Evolutionary conservation across 768 basidiomycete species (phyloP).

Genomic region (Dentipellis fragilis): DNA sequence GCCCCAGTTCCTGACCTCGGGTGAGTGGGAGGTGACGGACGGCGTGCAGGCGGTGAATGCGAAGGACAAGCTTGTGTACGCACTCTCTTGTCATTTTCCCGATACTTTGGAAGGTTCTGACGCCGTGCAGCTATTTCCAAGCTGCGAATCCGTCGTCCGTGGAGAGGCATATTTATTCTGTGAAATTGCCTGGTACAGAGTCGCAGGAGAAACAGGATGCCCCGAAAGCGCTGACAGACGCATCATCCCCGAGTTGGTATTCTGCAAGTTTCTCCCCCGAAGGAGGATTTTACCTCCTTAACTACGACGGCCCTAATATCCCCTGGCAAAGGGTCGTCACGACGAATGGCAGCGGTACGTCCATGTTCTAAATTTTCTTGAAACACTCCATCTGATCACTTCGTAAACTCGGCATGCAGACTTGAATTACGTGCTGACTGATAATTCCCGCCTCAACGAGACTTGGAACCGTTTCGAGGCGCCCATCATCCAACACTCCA

Average conservation of each 20-base stretch:
- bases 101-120: background rate
- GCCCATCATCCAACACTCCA: constrained; percentile 59
- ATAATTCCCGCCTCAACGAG: constrained; percentile 57
- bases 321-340: constrained; percentile 82
- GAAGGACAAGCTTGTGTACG: constrained; percentile 63
- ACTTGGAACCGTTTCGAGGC: constrained; percentile 61
- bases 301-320: constrained; percentile 69
- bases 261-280: constrained; percentile 71
- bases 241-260: constrained; percentile 44
- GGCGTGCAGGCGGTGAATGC: constrained; percentile 66
- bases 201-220: constrained; percentile 20
- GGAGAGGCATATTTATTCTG: constrained; percentile 77
- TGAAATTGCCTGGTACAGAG: constrained; percentile 50
- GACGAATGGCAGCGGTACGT: constrained; percentile 35
- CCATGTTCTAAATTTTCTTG: constrained; percentile 11
- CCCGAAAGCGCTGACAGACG: constrained; percentile 45
- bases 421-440: constrained; percentile 56
- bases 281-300: constrained; percentile 75
- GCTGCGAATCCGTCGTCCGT: constrained; percentile 77
- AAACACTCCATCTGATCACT: background rate
- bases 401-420: constrained; percentile 25
- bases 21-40: constrained; percentile 83
- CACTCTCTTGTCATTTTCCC: constrained; percentile 11
- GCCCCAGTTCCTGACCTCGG: constrained; percentile 78
- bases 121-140: constrained; percentile 66